Conservation (phyloP, 352 stramenopile species). For the Pythium apleroticum region DNA sequence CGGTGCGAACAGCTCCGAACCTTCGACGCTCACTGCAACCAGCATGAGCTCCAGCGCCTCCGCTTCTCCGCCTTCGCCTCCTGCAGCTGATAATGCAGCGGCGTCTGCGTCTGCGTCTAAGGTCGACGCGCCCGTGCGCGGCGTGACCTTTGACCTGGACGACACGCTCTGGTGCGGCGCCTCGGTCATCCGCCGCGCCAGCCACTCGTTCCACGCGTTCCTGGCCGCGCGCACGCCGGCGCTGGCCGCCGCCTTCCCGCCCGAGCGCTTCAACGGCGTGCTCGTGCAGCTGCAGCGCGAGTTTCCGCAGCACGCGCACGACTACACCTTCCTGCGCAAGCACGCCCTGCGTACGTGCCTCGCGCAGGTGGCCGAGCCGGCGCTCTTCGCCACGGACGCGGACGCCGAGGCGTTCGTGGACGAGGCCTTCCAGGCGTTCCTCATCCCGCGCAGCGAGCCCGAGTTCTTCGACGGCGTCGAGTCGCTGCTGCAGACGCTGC, state of each 20-base stretch:
- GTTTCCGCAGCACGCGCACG: conserved; percentile 47
- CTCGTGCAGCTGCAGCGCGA: conserved; percentile 43
- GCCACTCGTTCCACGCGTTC: conserved; percentile 48
- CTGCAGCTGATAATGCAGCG: neutral
- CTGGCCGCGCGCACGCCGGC: conserved; percentile 35
- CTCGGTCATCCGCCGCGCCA: conserved; percentile 47
- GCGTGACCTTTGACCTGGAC: conserved; percentile 79
- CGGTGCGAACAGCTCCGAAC: conserved; percentile 9
- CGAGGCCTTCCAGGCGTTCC: conserved; percentile 56
- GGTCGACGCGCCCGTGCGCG: conserved; percentile 29
- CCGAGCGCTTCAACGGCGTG: conserved; percentile 39
- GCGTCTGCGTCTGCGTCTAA: neutral
- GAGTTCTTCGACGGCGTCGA: conserved; percentile 62
- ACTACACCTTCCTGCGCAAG: conserved; percentile 73
- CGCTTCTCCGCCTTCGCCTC: neutral
- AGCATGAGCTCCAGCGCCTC: neutral
- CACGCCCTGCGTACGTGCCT: conserved; percentile 54
- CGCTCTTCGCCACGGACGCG: conserved; percentile 21
- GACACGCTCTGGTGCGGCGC: conserved; percentile 75
- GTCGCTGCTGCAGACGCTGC: conserved; percentile 41
- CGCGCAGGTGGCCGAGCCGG: conserved; percentile 7
- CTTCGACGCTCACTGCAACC: neutral
- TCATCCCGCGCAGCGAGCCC: conserved; percentile 54
- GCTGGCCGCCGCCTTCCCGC: conserved; percentile 42
- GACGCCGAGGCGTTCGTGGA: conserved; percentile 43